Base-by-base conservation (phyloP, 257 asterid genomes). In the Solanum peruvianum region DNA sequence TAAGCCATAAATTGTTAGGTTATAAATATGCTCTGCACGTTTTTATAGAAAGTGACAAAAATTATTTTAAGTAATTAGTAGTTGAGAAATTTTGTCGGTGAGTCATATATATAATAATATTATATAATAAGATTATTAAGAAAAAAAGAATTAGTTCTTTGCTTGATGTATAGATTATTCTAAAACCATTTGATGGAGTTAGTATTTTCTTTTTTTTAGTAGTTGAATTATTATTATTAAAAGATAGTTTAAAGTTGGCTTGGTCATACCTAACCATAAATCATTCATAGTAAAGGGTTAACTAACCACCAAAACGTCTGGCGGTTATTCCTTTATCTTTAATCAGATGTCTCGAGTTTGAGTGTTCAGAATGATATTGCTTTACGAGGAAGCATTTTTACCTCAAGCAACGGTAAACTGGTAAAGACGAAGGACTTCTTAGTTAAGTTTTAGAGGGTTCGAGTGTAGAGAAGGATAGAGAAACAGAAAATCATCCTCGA, bases 21-120 rank as follows among this genome's bases (percentile, higher is more conserved):
- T 81, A 67, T 27, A 27, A 82, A 44, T 13, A 15, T 52, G 72
- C n/a, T 56, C 8, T 41, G 83, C 87, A 52, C 77, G 75, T 60
- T 87, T 85, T 87, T 25, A 21, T 41, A 49, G 84, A 80, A 80
- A 80, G 42, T 80, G 85, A 80, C 85, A 45, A 37, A 37, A 37
- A 27, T 16, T 80, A 18, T 70, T 62, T 45, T 56, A 67, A 84
- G 45, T 73, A 47, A 73, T 69, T 58, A 86, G 73, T 87, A 86
- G 91, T 90, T 80, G 27, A 47, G 70, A 84, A 44, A 52, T 25
- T 42, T 35, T 87, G 93, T 92, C 91, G 92, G 94, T 92, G 92
- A 39, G 86, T 5, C 42, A 45, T 25, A 80, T 71, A 56, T 52
- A 52, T 52, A 52, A 16, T 52, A 18, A 7, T 7, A 52, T 52